A percentile compares a stretch with the other conserved stretches of the same genome.
Evolutionary conservation across 257 asterid species (phyloP).

Genomic region (Solanum medicagineum): DNA sequence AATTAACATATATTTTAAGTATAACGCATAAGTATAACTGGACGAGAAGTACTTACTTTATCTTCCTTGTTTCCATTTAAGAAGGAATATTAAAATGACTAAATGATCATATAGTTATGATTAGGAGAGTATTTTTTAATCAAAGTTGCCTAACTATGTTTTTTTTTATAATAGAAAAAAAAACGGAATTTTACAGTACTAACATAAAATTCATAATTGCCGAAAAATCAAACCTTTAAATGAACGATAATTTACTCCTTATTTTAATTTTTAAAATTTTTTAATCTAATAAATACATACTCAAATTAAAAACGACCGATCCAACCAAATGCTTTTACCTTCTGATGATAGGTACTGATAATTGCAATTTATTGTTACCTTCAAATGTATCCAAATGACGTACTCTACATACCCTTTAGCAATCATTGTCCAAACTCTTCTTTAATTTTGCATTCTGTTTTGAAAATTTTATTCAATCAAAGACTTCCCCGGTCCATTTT

Average conservation of each 20-base stretch:
- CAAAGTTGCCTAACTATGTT: neutral
- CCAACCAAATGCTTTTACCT: neutral
- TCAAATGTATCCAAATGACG: neutral
- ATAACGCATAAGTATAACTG: neutral
- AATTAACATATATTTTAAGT: too few species aligned
- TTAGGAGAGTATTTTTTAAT: neutral
- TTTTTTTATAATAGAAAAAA: neutral
- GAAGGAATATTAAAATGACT: neutral
- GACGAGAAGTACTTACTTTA: neutral
- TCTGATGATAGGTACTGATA: neutral
- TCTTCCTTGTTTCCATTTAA: neutral
- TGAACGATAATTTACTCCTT: neutral
- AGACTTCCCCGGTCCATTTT: too few species aligned
- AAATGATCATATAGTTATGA: too few species aligned
- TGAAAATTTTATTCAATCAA: too few species aligned
- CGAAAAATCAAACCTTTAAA: neutral
- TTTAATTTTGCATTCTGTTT: too few species aligned
- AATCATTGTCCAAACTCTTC: too few species aligned
- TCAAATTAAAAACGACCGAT: neutral
- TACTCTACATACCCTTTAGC: neutral
- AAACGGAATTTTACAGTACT: too few species aligned
- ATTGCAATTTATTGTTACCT: neutral
- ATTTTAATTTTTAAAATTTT: neutral
- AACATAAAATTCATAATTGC: neutral
- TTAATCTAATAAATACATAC: neutral